Percentiles rank a stretch among this genome's conserved stretches.
These are phyloP conservation scores for Erodium maritimum DNA, from an alignment of 345 rosid species.

Conservation along the genomic window DNA sequence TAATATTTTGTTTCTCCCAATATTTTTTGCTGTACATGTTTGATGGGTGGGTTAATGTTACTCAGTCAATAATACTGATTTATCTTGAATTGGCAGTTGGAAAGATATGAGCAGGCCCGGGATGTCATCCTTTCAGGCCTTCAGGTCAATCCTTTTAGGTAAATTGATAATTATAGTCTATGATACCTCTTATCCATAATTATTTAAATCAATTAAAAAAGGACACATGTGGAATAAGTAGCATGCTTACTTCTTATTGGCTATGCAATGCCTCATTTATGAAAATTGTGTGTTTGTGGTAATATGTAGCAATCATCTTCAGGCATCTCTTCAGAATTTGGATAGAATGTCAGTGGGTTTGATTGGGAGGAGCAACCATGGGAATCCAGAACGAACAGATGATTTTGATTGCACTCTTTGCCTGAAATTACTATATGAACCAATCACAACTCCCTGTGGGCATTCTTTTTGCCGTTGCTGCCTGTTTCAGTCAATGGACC, in stretches of 20 bases:
- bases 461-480: constrained; percentile 93
- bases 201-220: too few species aligned
- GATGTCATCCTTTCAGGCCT: constrained; percentile 73
- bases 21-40: too few species aligned
- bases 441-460: constrained; percentile 90
- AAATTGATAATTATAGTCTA: constrained; percentile 8
- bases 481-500: constrained; percentile 87
- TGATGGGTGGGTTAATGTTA: neutral
- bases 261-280: constrained; percentile 2
- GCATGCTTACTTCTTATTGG: constrained; percentile 1
- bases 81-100: constrained; percentile 45
- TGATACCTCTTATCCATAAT: too few species aligned
- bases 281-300: constrained; percentile 21
- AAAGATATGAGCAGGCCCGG: constrained; percentile 70
- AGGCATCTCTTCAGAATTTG: constrained; percentile 53
- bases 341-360: constrained; percentile 28
- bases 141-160: constrained; percentile 87
- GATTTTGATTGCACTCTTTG: constrained; percentile 92
- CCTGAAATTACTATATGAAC: constrained; percentile 75
- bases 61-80: neutral
- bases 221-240: neutral
- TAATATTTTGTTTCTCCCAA: too few species aligned
- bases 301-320: constrained; percentile 65
- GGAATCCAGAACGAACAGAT: constrained; percentile 52
- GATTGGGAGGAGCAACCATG: constrained; percentile 27